Evolutionary conservation across 2,329 filamentous ascomycete genomes (phyloP).

Genomic region (Aspergillus aculeatinus): DNA sequence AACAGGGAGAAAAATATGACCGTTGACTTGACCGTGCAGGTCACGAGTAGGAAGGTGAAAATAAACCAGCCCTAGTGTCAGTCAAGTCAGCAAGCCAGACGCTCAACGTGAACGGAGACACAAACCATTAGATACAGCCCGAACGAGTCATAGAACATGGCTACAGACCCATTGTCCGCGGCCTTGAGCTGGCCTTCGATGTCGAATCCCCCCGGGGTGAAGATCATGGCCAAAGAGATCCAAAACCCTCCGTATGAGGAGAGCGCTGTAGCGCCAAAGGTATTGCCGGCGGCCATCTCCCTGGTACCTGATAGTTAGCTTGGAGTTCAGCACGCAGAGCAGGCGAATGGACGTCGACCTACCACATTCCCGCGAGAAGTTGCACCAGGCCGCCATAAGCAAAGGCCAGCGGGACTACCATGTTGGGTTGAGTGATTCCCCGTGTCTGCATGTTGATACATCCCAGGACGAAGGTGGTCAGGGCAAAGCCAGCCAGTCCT

Average conservation of each 20-base stretch:
- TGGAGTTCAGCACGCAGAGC: neutral
- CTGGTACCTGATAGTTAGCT: constrained; percentile 38
- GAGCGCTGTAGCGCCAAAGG: constrained; percentile 73
- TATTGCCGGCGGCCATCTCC: constrained; percentile 78
- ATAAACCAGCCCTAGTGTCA: constrained; percentile 67
- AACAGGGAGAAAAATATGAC: constrained; percentile 74
- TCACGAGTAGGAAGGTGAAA: constrained; percentile 69
- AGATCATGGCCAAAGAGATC: constrained; percentile 69
- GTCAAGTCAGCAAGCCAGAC: neutral
- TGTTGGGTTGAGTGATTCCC: constrained; percentile 57
- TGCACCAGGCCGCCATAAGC: constrained; percentile 73
- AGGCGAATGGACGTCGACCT: constrained; percentile 20
- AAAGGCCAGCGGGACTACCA: constrained; percentile 66
- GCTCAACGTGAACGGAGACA: too few species aligned
- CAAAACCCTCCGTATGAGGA: constrained; percentile 79
- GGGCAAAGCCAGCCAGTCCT: constrained; percentile 69
- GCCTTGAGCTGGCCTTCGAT: constrained; percentile 51
- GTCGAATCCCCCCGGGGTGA: constrained; percentile 63
- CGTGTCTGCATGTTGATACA: constrained; percentile 66
- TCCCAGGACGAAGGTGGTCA: constrained; percentile 76
- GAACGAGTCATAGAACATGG: constrained; percentile 56
- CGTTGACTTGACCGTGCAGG: constrained; percentile 72
- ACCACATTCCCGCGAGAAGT: constrained; percentile 79
- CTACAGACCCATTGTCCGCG: constrained; percentile 32
- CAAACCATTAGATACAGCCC: constrained; percentile 65